These are phyloP conservation scores for Austroboletus rostrupii DNA, from an alignment of 1,284 basidiomycete genomes.

Conservation along the genomic window DNA sequence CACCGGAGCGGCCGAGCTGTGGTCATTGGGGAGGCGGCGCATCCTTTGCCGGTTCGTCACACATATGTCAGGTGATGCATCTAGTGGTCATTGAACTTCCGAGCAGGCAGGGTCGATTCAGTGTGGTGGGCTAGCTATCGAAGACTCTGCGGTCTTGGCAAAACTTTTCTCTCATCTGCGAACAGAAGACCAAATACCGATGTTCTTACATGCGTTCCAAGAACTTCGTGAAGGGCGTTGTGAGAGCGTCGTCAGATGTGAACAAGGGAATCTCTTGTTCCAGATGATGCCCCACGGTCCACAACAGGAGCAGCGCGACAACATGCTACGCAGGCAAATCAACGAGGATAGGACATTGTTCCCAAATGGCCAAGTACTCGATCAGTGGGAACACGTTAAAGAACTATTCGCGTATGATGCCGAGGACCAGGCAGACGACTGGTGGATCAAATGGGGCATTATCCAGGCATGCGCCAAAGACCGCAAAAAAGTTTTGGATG, in stretches of 20 bases:
- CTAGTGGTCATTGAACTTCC: not conserved
- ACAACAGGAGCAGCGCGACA: conserved; percentile 40
- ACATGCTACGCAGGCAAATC: conserved; percentile 36
- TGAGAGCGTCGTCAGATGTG: conserved; percentile 34
- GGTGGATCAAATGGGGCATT: conserved; percentile 38
- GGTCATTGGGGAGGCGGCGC: conserved; percentile 50
- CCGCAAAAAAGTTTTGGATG: conserved; percentile 17
- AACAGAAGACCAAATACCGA: conserved; percentile 45
- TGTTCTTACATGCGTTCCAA: conserved; percentile 49
- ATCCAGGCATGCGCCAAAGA: conserved; percentile 28
- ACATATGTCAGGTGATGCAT: not conserved
- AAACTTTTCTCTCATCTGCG: conserved; percentile 54
- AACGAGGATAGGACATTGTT: conserved; percentile 37
- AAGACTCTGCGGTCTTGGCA: conserved; percentile 56
- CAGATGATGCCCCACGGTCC: conserved; percentile 39
- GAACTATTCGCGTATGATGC: conserved; percentile 42
- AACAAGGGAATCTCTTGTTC: conserved; percentile 36
- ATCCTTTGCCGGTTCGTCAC: conserved; percentile 47
- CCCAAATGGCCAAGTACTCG: conserved; percentile 19
- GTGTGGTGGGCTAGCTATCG: conserved; percentile 45
- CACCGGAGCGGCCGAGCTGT: conserved; percentile 42
- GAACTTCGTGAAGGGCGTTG: conserved; percentile 46
- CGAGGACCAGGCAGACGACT: conserved; percentile 42
- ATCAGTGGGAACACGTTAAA: conserved; percentile 41
- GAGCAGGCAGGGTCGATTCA: conserved; percentile 51